A percentile compares a stretch with the other conserved stretches of the same genome.
These are phyloP conservation scores for Arthrinium puccinioides DNA, from an alignment of 2,329 filamentous ascomycete species.

Conservation along the genomic window DNA sequence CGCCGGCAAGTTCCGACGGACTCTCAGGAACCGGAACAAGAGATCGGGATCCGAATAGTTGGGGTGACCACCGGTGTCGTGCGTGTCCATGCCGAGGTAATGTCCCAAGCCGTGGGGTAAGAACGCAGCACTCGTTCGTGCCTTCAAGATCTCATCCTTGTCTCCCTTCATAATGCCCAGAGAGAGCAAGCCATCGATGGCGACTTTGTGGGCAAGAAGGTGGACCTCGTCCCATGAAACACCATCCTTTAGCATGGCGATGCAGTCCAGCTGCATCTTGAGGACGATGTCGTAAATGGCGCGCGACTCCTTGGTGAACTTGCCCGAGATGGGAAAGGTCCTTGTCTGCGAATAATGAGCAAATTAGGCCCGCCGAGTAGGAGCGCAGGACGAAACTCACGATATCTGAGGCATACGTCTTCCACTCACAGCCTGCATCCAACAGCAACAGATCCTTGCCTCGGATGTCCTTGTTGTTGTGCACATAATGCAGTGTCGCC, in stretches of 20 bases:
- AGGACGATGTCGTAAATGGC: slow-evolving; percentile 78
- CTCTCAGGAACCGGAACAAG: slow-evolving; percentile 81
- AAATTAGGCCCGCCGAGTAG: too few species aligned
- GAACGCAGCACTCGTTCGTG: slow-evolving; percentile 80
- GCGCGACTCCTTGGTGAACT: slow-evolving; percentile 61
- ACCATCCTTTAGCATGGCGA: slow-evolving; percentile 63
- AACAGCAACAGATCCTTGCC: slow-evolving; percentile 74
- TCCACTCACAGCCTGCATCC: slow-evolving; percentile 75
- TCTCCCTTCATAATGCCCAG: slow-evolving; percentile 68
- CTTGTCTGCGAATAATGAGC: too few species aligned
- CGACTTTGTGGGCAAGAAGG: slow-evolving; percentile 69
- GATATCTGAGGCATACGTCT: slow-evolving; percentile 65
- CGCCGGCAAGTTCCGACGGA: slow-evolving; percentile 66
- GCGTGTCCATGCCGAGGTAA: slow-evolving; percentile 87
- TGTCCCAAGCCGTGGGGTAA: slow-evolving; percentile 89
- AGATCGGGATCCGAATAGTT: slow-evolving; percentile 73
- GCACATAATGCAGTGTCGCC: slow-evolving; percentile 81
- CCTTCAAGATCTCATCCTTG: slow-evolving; percentile 66
- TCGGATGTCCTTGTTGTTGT: slow-evolving; percentile 63
- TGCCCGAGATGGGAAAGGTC: slow-evolving; percentile 74
- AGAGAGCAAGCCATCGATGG: slow-evolving; percentile 69
- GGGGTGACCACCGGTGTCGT: slow-evolving; percentile 74
- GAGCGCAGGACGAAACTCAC: slow-evolving; percentile 35
- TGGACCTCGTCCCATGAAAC: slow-evolving; percentile 79
- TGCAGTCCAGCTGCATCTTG: slow-evolving; percentile 78